phyloP scores from a whole-genome alignment of 2,329 filamentous ascomycete genomes.

The Fusarium drepaniforme region DNA sequence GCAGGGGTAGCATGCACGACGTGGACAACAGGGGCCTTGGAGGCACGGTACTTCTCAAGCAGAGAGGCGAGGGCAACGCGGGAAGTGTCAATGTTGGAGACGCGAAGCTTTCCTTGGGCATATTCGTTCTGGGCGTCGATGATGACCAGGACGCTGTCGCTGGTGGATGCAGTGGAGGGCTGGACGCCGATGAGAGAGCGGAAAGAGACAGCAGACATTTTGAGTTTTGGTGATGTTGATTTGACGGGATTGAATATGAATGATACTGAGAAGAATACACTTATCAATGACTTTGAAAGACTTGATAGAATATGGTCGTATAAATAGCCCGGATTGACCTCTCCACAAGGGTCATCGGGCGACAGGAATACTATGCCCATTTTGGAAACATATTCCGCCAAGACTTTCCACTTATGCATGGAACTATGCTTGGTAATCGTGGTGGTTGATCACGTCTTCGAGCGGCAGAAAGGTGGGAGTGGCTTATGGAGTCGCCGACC shows the following conservation, averaged over 20 bases:
- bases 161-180: constrained; percentile 66
- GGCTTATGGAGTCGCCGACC: neutral
- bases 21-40: constrained; percentile 66
- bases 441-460: neutral
- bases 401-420: neutral
- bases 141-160: constrained; percentile 72
- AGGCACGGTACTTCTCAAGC: constrained; percentile 69
- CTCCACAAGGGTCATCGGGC: neutral
- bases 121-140: constrained; percentile 81
- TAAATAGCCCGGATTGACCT: neutral
- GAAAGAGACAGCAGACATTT: constrained; percentile 40
- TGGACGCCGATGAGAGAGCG: constrained; percentile 66
- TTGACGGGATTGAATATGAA: neutral
- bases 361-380: neutral
- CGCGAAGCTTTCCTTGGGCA: constrained; percentile 66
- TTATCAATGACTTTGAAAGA: neutral
- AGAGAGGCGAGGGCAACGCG: constrained; percentile 68
- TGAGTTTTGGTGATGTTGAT: neutral
- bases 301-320: neutral
- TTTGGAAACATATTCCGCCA: neutral
- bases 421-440: neutral
- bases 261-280: neutral
- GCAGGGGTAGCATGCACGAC: constrained; percentile 69
- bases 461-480: neutral
- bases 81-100: constrained; percentile 63